Evolutionary conservation across 164 flowering plant species (phyloP), one percentile per base, ranked within the genome.

Genomic region (Nelumbo lutea): DNA sequence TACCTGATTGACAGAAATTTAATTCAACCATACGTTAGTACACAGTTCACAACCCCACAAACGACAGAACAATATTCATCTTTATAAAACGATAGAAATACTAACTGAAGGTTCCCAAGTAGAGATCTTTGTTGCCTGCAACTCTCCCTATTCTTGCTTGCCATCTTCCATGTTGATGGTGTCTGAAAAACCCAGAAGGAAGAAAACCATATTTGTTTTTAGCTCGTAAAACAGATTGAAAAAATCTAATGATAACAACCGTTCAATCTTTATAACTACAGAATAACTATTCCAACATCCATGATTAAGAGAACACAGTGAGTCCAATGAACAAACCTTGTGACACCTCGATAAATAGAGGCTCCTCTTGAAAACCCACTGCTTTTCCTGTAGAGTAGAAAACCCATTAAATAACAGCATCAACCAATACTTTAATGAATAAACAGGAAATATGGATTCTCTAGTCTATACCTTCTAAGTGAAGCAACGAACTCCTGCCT

Each of bases 401-500:
- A 58, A 59, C 55, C 55, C 63, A 68, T 58, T 59, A 47, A 58
- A 44, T 58, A 56, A 66, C 5, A 42, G 10, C 46, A 41, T 5
- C 6, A 14, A 38, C 57, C 2, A 61, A 10, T n/a, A 15, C 9
- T 8, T 27, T 47, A 41, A 51, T 43, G 58, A 46, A 44, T 15
- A 57, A 55, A 57, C 43, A 6, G 60, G 14, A n/a, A 8, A 45
- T 40, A 52, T 61, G 44, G 27, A 27, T 27, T 27, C 27, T 27
- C 27, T 27, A 27, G 27, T 27, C 27, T 39, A 65, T 73, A 89
- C 97, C 97, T 90, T 82, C 98, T 69, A 9, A 92, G 84, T 47
- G 96, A 88, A 52, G 98, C 98, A 59, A 92, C 94, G 68, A 88
- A 92, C 74, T 92, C 98, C 71, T 88, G 96, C 79, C 94, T 87